Conservation (phyloP, 495 filamentous ascomycete species). For the Pyrenopolyporus hunteri region DNA sequence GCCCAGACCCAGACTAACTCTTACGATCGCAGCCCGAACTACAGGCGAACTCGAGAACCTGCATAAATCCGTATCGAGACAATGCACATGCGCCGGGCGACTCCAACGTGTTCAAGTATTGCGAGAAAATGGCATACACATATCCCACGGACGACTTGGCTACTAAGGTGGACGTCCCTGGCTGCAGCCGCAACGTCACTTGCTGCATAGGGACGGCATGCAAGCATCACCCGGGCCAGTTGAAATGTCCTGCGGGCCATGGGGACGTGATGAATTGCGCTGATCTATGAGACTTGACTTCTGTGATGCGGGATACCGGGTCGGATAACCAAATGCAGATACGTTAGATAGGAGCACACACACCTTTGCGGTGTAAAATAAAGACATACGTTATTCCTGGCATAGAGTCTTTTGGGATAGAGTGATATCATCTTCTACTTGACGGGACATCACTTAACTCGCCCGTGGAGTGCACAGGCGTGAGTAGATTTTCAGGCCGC, state of each 20-base stretch:
- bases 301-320: too few relatives aligned
- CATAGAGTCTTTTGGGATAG: too few relatives aligned
- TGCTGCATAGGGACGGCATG: conserved; percentile 39
- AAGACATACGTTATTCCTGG: too few relatives aligned
- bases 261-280: conserved; percentile 3
- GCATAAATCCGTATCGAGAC: conserved; percentile 35
- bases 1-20: background rate
- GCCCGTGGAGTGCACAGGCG: conserved; percentile 16
- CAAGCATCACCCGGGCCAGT: conserved; percentile 28
- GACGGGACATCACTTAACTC: conserved; percentile 22
- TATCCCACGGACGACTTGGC: conserved; percentile 32
- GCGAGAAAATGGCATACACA: conserved; percentile 31
- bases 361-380: too few relatives aligned
- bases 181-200: conserved; percentile 19
- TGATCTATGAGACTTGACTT: too few relatives aligned
- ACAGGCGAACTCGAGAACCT: conserved; percentile 25
- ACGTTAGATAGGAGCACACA: too few relatives aligned
- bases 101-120: conserved; percentile 28
- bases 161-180: conserved; percentile 26
- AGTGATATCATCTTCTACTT: conserved; percentile 6
- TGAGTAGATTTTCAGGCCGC: background rate
- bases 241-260: conserved; percentile 20
- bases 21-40: conserved; percentile 20
- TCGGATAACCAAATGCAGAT: too few relatives aligned
- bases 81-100: background rate